phyloP scores from a whole-genome alignment of 2,329 filamentous ascomycete genomes.

The Aspergillus calidoustus region DNA sequence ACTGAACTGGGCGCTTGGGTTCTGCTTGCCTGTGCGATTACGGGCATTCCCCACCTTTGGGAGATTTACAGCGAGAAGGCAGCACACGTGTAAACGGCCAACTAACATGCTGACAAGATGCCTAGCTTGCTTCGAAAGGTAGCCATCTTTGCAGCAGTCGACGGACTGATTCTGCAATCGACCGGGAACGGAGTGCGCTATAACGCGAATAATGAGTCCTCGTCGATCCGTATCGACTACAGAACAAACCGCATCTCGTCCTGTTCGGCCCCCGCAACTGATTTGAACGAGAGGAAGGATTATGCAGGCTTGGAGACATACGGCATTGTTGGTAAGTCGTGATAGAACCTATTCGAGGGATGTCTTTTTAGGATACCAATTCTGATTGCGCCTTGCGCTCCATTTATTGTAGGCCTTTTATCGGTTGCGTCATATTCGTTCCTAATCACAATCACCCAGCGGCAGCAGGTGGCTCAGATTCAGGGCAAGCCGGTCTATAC shows the following conservation, averaged over 20 bases:
- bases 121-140: constrained; percentile 79
- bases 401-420: constrained; percentile 69
- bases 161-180: constrained; percentile 82
- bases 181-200: constrained; percentile 54
- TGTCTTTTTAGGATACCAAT: no score
- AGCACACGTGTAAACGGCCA: constrained; percentile 3
- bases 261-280: constrained; percentile 40
- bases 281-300: constrained; percentile 35
- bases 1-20: not conserved
- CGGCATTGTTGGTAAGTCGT: constrained; percentile 60
- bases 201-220: constrained; percentile 58
- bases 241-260: constrained; percentile 59
- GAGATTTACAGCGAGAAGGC: constrained; percentile 7
- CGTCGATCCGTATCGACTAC: constrained; percentile 73
- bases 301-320: constrained; percentile 51
- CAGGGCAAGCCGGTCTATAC: constrained; percentile 82
- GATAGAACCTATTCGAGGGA: not conserved
- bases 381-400: not conserved
- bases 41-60: constrained; percentile 12
- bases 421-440: constrained; percentile 81
- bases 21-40: not conserved
- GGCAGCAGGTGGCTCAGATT: constrained; percentile 87
- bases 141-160: constrained; percentile 76
- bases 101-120: constrained; percentile 56
- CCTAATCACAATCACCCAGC: constrained; percentile 82